Evolutionary conservation across 495 filamentous ascomycete species (phyloP).

Genomic region (Collariella sp.): DNA sequence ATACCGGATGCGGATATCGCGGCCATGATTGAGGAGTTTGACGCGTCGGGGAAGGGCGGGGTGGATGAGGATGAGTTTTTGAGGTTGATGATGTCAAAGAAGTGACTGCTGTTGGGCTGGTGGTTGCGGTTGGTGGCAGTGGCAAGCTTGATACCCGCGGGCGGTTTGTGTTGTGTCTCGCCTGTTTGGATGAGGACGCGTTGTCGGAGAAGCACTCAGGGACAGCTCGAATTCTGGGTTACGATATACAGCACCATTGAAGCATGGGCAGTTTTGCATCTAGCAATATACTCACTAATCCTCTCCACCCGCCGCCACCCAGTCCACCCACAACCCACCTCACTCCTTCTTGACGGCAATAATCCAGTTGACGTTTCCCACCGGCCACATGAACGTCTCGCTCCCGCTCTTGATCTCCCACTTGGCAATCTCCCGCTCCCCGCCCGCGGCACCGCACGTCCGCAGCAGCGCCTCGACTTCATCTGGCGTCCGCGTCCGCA

Average conservation of each 20-base stretch:
- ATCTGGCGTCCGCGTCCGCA: constrained; percentile 55
- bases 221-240: constrained; percentile 13
- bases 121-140: background rate
- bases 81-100: constrained; percentile 33
- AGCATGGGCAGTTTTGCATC: constrained; percentile 16
- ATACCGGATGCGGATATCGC: constrained; percentile 85
- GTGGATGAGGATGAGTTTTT: constrained; percentile 90
- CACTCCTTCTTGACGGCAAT: constrained; percentile 33
- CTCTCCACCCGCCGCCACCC: background rate
- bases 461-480: constrained; percentile 53
- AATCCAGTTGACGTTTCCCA: constrained; percentile 43
- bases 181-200: constrained; percentile 1
- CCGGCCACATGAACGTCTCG: constrained; percentile 41
- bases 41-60: constrained; percentile 82
- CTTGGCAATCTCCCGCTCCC: constrained; percentile 25
- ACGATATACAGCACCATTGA: constrained; percentile 15
- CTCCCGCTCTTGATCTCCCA: constrained; percentile 50
- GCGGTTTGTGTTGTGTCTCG: background rate
- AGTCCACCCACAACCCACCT: background rate
- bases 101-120: constrained; percentile 2
- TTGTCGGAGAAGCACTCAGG: background rate
- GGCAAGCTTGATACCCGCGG: constrained; percentile 13
- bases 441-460: constrained; percentile 37
- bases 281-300: constrained; percentile 7
- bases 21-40: constrained; percentile 99